These are phyloP conservation scores for Vigna angularis DNA, from an alignment of 306 rosid genomes.

Conservation along the genomic window DNA sequence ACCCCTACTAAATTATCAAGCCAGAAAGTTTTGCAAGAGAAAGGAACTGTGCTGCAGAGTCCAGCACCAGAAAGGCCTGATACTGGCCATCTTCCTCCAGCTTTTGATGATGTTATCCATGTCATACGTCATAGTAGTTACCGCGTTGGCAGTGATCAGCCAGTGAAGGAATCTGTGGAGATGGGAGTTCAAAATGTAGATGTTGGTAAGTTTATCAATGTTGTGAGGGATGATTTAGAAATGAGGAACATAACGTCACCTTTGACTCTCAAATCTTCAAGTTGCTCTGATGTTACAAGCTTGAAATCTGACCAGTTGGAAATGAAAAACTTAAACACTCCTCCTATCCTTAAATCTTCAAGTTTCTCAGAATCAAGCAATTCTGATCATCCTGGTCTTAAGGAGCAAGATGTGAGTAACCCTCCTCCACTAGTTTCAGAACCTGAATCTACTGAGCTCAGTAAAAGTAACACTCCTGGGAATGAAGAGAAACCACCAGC, in stretches of 20 bases:
- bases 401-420: slow-evolving; percentile 59
- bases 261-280: slow-evolving; percentile 55
- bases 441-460: slow-evolving; percentile 59
- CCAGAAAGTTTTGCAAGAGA: slow-evolving; percentile 65
- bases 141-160: slow-evolving; percentile 89
- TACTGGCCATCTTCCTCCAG: slow-evolving; percentile 77
- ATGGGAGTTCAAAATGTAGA: slow-evolving; percentile 91
- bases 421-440: slow-evolving; percentile 50
- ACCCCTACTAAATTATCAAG: slow-evolving; percentile 49
- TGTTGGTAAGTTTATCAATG: slow-evolving; percentile 78
- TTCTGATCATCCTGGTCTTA: slow-evolving; percentile 55
- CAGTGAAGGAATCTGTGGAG: slow-evolving; percentile 79
- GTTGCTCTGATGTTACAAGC: slow-evolving; percentile 61
- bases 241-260: slow-evolving; percentile 57
- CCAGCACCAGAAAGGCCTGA: slow-evolving; percentile 60
- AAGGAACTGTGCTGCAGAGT: slow-evolving; percentile 56
- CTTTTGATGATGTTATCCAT: slow-evolving; percentile 92
- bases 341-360: slow-evolving; percentile 51
- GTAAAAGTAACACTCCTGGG: slow-evolving; percentile 48
- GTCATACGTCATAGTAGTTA: slow-evolving; percentile 97
- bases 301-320: slow-evolving; percentile 67
- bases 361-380: slow-evolving; percentile 59
- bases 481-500: slow-evolving; percentile 73
- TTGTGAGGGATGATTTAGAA: slow-evolving; percentile 77
- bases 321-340: slow-evolving; percentile 47